Conservation (phyloP, 768 basidiomycete genomes). For the Russula dissimulans region DNA sequence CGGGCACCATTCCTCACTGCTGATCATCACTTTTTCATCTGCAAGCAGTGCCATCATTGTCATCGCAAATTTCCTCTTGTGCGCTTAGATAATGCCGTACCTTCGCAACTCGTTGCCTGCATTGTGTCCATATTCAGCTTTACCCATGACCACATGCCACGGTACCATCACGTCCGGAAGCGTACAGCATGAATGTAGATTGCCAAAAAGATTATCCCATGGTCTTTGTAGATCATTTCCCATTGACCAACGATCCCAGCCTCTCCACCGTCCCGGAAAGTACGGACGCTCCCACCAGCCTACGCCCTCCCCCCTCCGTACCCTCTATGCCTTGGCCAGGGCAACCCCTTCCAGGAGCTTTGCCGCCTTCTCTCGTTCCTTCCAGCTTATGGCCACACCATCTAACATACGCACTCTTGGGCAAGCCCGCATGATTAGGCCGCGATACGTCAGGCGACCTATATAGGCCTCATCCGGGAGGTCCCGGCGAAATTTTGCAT, state of each 20-base stretch:
- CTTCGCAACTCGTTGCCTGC: constrained; percentile 16
- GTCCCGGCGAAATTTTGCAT: constrained; percentile 78
- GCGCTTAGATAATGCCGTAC: constrained; percentile 22
- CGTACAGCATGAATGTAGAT: constrained; percentile 15
- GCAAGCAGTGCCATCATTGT: constrained; percentile 8
- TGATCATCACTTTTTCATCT: constrained; percentile 1
- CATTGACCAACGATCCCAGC: background rate
- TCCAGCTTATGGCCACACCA: constrained; percentile 72
- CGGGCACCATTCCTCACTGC: background rate
- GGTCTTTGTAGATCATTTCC: constrained; percentile 14
- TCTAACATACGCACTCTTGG: constrained; percentile 63
- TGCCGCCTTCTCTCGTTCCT: constrained; percentile 79
- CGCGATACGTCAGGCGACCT: constrained; percentile 82
- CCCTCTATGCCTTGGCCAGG: constrained; percentile 26
- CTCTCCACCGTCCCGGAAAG: constrained; percentile 8
- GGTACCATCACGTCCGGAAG: constrained; percentile 16
- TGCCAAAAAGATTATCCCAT: constrained; percentile 11
- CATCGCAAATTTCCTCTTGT: constrained; percentile 11
- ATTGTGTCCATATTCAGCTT: constrained; percentile 18
- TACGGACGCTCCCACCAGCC: constrained; percentile 11
- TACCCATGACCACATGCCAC: constrained; percentile 18
- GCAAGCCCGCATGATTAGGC: constrained; percentile 75
- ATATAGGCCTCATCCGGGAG: constrained; percentile 85
- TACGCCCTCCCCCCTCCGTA: constrained; percentile 11
- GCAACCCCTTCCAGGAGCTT: constrained; percentile 52